Conservation (phyloP, 1,139 yeast species). For the Blastobotrys arbuscula region DNA sequence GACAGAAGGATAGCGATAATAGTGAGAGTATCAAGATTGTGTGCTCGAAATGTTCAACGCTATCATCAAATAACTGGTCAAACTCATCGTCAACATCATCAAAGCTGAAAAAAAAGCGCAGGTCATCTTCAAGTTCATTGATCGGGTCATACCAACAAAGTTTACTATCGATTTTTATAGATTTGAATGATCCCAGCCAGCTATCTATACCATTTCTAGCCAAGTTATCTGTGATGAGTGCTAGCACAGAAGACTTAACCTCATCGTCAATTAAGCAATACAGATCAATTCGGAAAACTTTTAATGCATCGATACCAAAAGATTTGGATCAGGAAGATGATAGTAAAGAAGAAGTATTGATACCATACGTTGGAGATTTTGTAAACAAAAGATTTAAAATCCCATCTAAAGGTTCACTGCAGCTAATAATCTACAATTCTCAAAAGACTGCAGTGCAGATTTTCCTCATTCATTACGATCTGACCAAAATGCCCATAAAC, state of each 20-base stretch:
- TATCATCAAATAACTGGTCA: not conserved
- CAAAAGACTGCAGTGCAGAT: slow-evolving; percentile 38
- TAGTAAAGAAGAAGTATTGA: slow-evolving; percentile 16
- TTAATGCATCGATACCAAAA: not conserved
- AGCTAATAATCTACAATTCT: slow-evolving; percentile 39
- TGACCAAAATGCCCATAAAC: slow-evolving; percentile 30
- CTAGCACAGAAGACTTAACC: not conserved
- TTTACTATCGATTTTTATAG: not conserved
- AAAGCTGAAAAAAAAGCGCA: not conserved
- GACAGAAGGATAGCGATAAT: too few relatives aligned
- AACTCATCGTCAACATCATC: not conserved
- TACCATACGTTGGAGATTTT: slow-evolving; percentile 39
- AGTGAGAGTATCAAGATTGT: not conserved
- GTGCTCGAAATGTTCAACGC: too few relatives aligned
- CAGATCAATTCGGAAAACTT: not conserved
- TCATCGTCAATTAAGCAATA: not conserved
- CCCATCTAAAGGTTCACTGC: slow-evolving; percentile 39
- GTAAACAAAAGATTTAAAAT: slow-evolving; percentile 34
- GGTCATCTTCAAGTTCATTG: not conserved
- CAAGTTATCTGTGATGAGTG: not conserved
- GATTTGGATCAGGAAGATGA: slow-evolving; percentile 21
- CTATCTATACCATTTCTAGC: not conserved
- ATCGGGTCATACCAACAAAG: not conserved
- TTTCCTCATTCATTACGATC: slow-evolving; percentile 38
- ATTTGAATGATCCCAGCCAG: not conserved